Evolutionary conservation across 495 filamentous ascomycete species (phyloP).

Genomic region (Venustampulla echinocandica): DNA sequence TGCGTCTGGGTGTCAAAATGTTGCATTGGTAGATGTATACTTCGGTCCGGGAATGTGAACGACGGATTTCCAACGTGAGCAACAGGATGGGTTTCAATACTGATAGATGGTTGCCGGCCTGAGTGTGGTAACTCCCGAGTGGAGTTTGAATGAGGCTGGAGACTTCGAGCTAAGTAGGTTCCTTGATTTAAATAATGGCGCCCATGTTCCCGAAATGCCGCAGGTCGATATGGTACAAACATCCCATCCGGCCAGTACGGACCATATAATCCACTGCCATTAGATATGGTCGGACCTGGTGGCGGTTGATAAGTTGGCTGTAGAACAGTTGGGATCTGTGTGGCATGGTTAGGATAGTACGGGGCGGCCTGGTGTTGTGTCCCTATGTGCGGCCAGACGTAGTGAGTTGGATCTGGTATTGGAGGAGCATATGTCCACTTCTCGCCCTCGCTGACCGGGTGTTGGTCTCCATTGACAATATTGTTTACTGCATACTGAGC

Average conservation of each 20-base stretch:
- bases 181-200: slow-evolving; percentile 4
- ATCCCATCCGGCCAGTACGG: slow-evolving; percentile 73
- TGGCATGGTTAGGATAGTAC: slow-evolving; percentile 18
- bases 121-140: not conserved
- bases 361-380: slow-evolving; percentile 12
- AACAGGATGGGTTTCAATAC: not conserved
- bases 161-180: slow-evolving; percentile 1
- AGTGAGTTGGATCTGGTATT: slow-evolving; percentile 8
- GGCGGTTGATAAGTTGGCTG: slow-evolving; percentile 64
- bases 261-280: slow-evolving; percentile 62
- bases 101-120: slow-evolving; percentile 1
- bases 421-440: slow-evolving; percentile 13
- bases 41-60: not conserved
- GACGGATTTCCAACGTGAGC: not conserved
- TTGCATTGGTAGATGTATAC: not conserved
- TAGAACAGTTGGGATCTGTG: slow-evolving; percentile 53
- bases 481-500: slow-evolving; percentile 16
- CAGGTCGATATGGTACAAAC: slow-evolving; percentile 65
- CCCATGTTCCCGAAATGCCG: slow-evolving; percentile 35
- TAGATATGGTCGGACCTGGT: slow-evolving; percentile 63
- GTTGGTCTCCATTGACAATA: slow-evolving; percentile 13
- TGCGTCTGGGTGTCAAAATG: not conserved
- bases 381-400: slow-evolving; percentile 16
- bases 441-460: slow-evolving; percentile 5
- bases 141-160: not conserved